Conservation (phyloP, 2,329 filamentous ascomycete species). For the Acrocalymma vagum region DNA sequence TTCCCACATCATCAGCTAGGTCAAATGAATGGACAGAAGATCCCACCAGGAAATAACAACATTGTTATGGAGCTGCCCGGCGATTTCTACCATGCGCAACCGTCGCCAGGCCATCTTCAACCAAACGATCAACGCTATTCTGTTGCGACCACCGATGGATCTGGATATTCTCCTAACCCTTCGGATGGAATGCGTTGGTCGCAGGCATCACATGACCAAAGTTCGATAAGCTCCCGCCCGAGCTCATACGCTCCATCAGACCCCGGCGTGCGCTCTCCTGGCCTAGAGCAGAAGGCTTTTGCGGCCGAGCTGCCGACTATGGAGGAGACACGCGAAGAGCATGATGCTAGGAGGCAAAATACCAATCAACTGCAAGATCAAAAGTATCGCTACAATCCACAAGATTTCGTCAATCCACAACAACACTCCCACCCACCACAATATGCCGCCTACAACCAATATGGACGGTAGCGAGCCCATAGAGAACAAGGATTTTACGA, state of each 20-base stretch:
- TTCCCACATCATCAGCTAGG: constrained; percentile 24
- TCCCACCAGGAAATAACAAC: constrained; percentile 36
- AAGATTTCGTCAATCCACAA: constrained; percentile 37
- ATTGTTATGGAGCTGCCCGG: constrained; percentile 54
- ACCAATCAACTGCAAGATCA: constrained; percentile 21
- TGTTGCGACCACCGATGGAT: constrained; percentile 26
- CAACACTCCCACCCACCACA: constrained; percentile 14
- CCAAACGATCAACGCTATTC: constrained; percentile 34
- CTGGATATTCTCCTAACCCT: constrained; percentile 33
- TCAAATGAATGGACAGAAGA: constrained; percentile 14
- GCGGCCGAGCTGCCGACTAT: constrained; percentile 45
- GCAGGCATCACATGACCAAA: constrained; percentile 33
- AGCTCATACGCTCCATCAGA: constrained; percentile 46
- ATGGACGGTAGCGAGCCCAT: constrained; percentile 1
- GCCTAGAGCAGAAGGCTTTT: constrained; percentile 42
- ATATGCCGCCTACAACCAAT: constrained; percentile 23
- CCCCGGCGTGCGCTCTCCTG: constrained; percentile 43
- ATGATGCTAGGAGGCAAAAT: constrained; percentile 30
- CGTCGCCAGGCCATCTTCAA: constrained; percentile 35
- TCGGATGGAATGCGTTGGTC: constrained; percentile 45
- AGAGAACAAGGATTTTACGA: neutral
- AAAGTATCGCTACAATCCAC: constrained; percentile 45
- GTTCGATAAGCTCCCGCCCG: constrained; percentile 38
- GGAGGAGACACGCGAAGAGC: constrained; percentile 45
- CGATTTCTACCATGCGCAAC: constrained; percentile 49